Evolutionary conservation across 139 green algal species (phyloP).

Genomic region (Yamagishiella unicocca): DNA sequence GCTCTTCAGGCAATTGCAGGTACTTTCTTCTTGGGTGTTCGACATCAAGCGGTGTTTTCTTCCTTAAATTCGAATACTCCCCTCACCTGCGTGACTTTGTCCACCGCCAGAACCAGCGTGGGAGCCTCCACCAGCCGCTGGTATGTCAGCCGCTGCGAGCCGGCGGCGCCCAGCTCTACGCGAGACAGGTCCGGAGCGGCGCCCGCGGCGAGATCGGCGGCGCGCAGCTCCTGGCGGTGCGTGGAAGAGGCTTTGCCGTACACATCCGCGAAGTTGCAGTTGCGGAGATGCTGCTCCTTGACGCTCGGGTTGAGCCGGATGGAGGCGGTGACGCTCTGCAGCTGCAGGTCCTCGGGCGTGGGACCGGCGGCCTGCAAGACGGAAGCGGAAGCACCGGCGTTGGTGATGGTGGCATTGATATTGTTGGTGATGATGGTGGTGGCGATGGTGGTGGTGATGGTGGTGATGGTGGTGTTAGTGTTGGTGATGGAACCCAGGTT

Average conservation of each 20-base stretch:
- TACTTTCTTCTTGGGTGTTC: too few relatives aligned
- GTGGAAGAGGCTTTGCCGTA: conserved; percentile 43
- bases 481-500: too few relatives aligned
- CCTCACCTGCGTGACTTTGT: conserved; percentile 14
- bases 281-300: conserved; percentile 41
- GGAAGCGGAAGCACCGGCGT: not conserved
- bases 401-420: too few relatives aligned
- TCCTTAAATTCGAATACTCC: too few relatives aligned
- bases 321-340: conserved; percentile 14
- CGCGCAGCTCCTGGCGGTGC: conserved; percentile 23
- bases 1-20: too few relatives aligned
- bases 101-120: not conserved
- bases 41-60: too few relatives aligned
- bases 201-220: not conserved
- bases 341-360: conserved; percentile 38
- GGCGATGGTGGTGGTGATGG: too few relatives aligned
- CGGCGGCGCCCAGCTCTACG: not conserved
- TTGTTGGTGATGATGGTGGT: too few relatives aligned
- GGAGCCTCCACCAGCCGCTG: conserved; percentile 39
- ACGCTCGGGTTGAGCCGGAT: conserved; percentile 44
- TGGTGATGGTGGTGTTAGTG: too few relatives aligned
- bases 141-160: conserved; percentile 24
- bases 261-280: conserved; percentile 41
- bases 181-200: not conserved
- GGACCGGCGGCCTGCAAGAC: conserved; percentile 6